phyloP scores from a whole-genome alignment of 225 moss, liverwort and hornwort species.

The Neckera pumila region DNA sequence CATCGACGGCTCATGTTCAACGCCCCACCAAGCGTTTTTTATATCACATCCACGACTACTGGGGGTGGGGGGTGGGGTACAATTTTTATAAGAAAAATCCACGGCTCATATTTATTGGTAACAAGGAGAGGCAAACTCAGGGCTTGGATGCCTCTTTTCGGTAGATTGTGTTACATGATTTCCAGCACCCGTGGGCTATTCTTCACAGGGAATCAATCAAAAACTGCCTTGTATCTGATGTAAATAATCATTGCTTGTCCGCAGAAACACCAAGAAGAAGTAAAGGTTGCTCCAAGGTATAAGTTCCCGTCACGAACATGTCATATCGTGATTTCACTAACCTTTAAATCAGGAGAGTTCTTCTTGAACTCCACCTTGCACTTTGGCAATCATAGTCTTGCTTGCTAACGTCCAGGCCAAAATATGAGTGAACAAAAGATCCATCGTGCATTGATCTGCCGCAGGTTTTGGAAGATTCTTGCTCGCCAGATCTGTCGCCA shows the following conservation, averaged over 20 bases:
- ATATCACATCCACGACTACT: too few relatives aligned
- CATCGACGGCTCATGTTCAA: too few relatives aligned
- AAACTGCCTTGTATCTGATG: not conserved
- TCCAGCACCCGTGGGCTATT: not conserved
- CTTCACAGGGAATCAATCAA: not conserved
- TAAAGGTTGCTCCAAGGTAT: not conserved
- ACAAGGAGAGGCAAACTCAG: too few relatives aligned
- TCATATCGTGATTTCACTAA: not conserved
- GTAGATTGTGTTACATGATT: not conserved
- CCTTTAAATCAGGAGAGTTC: not conserved
- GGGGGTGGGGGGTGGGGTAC: too few relatives aligned
- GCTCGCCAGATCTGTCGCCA: not conserved
- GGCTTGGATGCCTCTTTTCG: too few relatives aligned
- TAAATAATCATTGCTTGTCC: not conserved
- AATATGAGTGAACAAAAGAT: not conserved
- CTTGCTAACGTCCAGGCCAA: not conserved
- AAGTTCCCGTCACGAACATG: not conserved
- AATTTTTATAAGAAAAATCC: too few relatives aligned
- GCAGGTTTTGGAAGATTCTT: not conserved
- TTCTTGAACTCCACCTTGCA: not conserved
- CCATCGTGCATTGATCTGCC: not conserved
- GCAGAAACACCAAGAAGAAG: not conserved
- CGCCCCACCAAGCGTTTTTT: too few relatives aligned
- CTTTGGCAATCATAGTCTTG: not conserved
- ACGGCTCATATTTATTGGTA: too few relatives aligned